phyloP scores from a whole-genome alignment of 2,329 filamentous ascomycete species.

The Trichoderma atrobrunneum region DNA sequence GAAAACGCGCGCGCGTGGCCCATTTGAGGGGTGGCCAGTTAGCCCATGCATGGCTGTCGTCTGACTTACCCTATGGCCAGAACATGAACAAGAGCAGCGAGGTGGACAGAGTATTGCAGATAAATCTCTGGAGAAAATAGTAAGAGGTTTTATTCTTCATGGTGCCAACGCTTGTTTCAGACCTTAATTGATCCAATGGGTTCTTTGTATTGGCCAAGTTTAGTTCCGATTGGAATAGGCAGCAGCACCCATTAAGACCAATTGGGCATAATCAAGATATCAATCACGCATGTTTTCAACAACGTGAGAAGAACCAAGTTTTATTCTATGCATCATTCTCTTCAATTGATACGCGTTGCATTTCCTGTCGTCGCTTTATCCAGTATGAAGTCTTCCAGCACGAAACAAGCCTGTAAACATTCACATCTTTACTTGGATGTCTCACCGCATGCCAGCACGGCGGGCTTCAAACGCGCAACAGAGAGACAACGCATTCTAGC shows the following conservation, averaged over 20 bases:
- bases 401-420: not conserved
- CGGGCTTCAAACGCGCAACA: constrained; percentile 30
- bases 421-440: constrained; percentile 8
- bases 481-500: constrained; percentile 32
- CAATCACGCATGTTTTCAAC: no score
- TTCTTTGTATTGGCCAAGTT: not conserved
- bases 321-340: no score
- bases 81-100: not conserved
- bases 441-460: constrained; percentile 8
- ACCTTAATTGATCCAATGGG: not conserved
- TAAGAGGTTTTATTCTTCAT: not conserved
- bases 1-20: not conserved
- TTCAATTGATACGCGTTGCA: not conserved
- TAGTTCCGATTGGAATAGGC: not conserved
- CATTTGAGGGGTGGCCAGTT: not conserved
- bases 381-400: not conserved
- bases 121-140: not conserved
- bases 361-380: not conserved
- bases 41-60: not conserved
- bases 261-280: not conserved
- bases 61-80: not conserved
- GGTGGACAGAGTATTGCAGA: not conserved
- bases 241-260: not conserved
- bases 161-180: not conserved
- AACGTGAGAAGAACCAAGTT: not conserved